Evolutionary conservation across 768 basidiomycete genomes (phyloP).

Genomic region (Nevesoporus exiguus): DNA sequence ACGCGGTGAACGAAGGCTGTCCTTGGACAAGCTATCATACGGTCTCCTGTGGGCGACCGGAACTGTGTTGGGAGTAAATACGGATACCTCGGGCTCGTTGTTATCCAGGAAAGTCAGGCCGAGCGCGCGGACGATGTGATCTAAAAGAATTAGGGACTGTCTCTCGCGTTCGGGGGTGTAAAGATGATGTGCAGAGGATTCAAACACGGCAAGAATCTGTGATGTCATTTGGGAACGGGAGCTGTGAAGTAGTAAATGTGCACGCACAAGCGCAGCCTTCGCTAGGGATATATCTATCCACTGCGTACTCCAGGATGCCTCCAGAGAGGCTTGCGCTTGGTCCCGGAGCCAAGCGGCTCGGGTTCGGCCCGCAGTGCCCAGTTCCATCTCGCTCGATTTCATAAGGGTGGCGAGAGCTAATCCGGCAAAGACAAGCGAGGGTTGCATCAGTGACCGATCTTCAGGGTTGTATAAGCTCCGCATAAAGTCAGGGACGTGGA

Average conservation of each 20-base stretch:
- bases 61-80: slow-evolving; percentile 48
- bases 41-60: slow-evolving; percentile 43
- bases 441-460: slow-evolving; percentile 59
- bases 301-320: slow-evolving; percentile 45
- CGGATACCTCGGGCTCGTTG: slow-evolving; percentile 49
- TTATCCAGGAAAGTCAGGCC: slow-evolving; percentile 56
- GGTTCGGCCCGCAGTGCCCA: slow-evolving; percentile 48
- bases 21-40: slow-evolving; percentile 28
- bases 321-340: slow-evolving; percentile 52
- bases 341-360: slow-evolving; percentile 57
- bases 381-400: slow-evolving; percentile 66
- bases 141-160: slow-evolving; percentile 54
- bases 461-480: slow-evolving; percentile 49
- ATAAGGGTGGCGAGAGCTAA: slow-evolving; percentile 71
- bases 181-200: slow-evolving; percentile 68
- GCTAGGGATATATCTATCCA: slow-evolving; percentile 64
- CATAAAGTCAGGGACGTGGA: slow-evolving; percentile 56
- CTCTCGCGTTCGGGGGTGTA: slow-evolving; percentile 54
- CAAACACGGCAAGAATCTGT: slow-evolving; percentile 75
- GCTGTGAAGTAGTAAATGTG: not conserved
- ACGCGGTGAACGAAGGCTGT: slow-evolving; percentile 26
- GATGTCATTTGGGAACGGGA: slow-evolving; percentile 11
- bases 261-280: slow-evolving; percentile 65
- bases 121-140: slow-evolving; percentile 58
- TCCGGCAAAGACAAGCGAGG: slow-evolving; percentile 63